Conservation (phyloP, 2,329 filamentous ascomycete genomes). For the Aspergillus ochraceoroseus region DNA sequence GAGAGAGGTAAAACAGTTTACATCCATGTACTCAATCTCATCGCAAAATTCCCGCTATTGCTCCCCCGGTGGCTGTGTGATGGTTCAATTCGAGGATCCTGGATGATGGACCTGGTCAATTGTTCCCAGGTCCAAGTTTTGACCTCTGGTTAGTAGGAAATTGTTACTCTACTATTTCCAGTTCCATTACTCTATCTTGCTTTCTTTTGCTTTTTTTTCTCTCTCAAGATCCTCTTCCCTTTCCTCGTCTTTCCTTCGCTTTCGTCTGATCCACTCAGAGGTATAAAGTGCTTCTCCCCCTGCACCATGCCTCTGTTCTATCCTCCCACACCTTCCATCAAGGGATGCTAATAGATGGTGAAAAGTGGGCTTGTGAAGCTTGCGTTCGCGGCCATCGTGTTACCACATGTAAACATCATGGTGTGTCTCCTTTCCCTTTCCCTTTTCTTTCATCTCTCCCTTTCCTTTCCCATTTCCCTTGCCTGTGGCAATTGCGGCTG, state of each 20-base stretch:
- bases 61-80: constrained; percentile 11
- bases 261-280: constrained; percentile 14
- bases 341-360: constrained; percentile 78
- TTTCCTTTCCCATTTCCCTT: not conserved
- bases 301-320: constrained; percentile 9
- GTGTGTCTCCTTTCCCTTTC: constrained; percentile 45
- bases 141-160: too few species aligned
- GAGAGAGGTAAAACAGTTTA: too few species aligned
- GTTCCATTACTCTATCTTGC: not conserved
- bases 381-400: constrained; percentile 95
- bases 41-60: too few species aligned
- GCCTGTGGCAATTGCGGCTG: too few species aligned
- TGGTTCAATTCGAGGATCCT: not conserved
- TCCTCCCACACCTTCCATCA: constrained; percentile 10
- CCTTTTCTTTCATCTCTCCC: not conserved
- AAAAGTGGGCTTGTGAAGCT: constrained; percentile 95
- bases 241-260: constrained; percentile 8
- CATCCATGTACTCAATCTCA: too few species aligned
- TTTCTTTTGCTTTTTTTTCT: constrained; percentile 1
- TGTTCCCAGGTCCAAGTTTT: too few species aligned
- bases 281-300: constrained; percentile 22
- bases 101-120: too few species aligned
- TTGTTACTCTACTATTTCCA: too few species aligned
- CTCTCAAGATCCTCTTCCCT: constrained; percentile 1
- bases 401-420: constrained; percentile 90